Conservation (phyloP, 805 yeast genomes). For the Lipomyces mesembrius region DNA sequence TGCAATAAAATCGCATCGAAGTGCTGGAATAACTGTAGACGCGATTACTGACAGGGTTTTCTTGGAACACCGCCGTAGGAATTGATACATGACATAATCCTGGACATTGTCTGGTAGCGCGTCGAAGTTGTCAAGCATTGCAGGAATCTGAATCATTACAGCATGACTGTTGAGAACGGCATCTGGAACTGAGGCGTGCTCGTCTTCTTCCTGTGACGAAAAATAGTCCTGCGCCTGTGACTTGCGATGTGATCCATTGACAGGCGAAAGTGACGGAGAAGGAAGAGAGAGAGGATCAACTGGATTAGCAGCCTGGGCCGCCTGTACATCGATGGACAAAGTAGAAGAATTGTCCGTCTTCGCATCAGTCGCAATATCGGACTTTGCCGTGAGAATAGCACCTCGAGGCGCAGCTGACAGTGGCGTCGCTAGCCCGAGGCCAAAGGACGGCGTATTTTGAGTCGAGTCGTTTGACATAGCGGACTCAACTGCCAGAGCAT, state of each 20-base stretch:
- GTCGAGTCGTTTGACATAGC: not conserved
- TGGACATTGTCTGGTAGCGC: constrained; percentile 53
- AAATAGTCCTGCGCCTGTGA: constrained; percentile 27
- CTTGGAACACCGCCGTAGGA: constrained; percentile 64
- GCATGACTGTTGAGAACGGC: constrained; percentile 15
- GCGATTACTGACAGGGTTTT: constrained; percentile 64
- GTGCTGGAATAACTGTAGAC: constrained; percentile 55
- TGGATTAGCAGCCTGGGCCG: constrained; percentile 17
- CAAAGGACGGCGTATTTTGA: constrained; percentile 4
- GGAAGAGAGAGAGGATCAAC: constrained; percentile 40
- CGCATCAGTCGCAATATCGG: not conserved
- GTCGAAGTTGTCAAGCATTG: constrained; percentile 44
- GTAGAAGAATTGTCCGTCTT: not conserved
- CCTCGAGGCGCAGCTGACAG: constrained; percentile 1
- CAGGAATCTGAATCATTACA: constrained; percentile 39
- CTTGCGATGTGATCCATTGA: constrained; percentile 26
- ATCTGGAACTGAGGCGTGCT: constrained; percentile 3
- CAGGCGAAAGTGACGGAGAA: constrained; percentile 42
- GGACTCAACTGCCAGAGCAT: not conserved
- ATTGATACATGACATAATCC: constrained; percentile 56
- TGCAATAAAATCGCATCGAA: constrained; percentile 74
- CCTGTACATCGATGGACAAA: constrained; percentile 14
- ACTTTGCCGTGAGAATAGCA: constrained; percentile 11
- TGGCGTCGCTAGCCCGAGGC: constrained; percentile 12
- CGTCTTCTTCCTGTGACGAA: constrained; percentile 10